Evolutionary conservation across 2,329 filamentous ascomycete species (phyloP), one percentile per base, ranked within the genome.

Genomic region (Paraphaeosphaeria sporulosa): DNA sequence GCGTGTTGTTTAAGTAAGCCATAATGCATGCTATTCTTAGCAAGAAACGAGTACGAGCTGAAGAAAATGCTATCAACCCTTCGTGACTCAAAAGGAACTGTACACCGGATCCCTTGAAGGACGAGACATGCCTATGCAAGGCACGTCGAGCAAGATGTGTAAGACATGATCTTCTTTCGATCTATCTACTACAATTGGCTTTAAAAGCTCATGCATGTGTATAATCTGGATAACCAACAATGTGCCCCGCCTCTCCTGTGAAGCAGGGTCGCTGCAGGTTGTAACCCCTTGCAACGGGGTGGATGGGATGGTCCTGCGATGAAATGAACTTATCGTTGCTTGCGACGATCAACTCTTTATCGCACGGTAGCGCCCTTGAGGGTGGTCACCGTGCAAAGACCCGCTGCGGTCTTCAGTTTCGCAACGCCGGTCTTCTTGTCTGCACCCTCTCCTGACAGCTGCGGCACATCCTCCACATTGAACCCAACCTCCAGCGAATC

Each of bases 401-500:
- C 92, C 52, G 92, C 92, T 76, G 89, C 88, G 3, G 93, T 94
- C 65, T 92, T 88, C 67, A 98, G 82, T 74, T 83, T 84, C 40
- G 84, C 86, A 34, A 88, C 72, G 40, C 81, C 81, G 44, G 80
- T 82, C 77, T 85, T 85, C 68, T 81, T 86, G 46, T 80, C 79
- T 67, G 85, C 83, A 51, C 85, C 91, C 63, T 89, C 86, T 78
- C 90, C 90, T 72, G 90, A 89, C 60, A 94, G 82, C 79, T 90
- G 88, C 79, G 92, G 90, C 38, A 97, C 92, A 48, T 84, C 88
- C 47, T 81, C 85, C 3, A 91, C 91, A 72, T 98, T 91, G 76
- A 98, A 99, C 0, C 86, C 93, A 38, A 97, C 94, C 80, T 94
- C 91, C 54, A 94, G 84, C 49, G 79, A 80, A 8, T 90, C 90